A percentile compares a stretch with the other conserved stretches of the same genome.
Evolutionary conservation across 495 filamentous ascomycete genomes (phyloP).

Genomic region (Penicillium manginii): DNA sequence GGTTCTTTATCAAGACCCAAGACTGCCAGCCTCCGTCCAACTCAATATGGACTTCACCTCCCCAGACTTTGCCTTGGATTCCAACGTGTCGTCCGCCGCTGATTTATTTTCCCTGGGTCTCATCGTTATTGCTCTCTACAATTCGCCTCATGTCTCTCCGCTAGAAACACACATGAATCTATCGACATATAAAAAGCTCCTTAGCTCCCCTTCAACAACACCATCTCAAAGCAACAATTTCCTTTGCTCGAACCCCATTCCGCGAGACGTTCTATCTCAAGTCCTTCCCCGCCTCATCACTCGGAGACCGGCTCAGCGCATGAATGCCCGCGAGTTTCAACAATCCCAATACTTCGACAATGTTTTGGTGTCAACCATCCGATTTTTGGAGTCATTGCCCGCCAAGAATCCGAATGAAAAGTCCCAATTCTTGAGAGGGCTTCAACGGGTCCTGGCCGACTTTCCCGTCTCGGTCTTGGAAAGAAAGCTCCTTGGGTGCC

Average conservation of each 20-base stretch:
- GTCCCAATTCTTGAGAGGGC: conserved; percentile 83
- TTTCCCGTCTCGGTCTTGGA: conserved; percentile 93
- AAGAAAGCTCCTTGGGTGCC: conserved; percentile 85
- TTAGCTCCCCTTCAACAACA: conserved; percentile 73
- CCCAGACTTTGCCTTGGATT: conserved; percentile 90
- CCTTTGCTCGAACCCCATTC: conserved; percentile 75
- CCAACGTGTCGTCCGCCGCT: conserved; percentile 73
- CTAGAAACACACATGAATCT: conserved; percentile 77
- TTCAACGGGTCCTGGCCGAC: conserved; percentile 81
- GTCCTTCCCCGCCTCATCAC: conserved; percentile 86
- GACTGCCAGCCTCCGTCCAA: conserved; percentile 81
- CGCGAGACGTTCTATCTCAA: conserved; percentile 71
- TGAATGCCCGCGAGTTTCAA: conserved; percentile 91
- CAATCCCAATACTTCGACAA: conserved; percentile 95
- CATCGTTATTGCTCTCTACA: conserved; percentile 87
- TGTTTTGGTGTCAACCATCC: conserved; percentile 90
- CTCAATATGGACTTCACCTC: conserved; percentile 91
- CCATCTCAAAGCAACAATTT: conserved; percentile 83
- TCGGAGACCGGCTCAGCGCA: conserved; percentile 78
- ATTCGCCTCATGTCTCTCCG: conserved; percentile 86
- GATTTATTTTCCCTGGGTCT: conserved; percentile 95
- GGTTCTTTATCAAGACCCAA: conserved; percentile 81
- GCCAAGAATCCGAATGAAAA: conserved; percentile 93
- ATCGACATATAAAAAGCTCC: conserved; percentile 79
- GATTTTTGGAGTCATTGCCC: conserved; percentile 87